Base-by-base conservation (phyloP, 225 moss, liverwort and hornwort genomes). In the Marchantia paleacea region DNA sequence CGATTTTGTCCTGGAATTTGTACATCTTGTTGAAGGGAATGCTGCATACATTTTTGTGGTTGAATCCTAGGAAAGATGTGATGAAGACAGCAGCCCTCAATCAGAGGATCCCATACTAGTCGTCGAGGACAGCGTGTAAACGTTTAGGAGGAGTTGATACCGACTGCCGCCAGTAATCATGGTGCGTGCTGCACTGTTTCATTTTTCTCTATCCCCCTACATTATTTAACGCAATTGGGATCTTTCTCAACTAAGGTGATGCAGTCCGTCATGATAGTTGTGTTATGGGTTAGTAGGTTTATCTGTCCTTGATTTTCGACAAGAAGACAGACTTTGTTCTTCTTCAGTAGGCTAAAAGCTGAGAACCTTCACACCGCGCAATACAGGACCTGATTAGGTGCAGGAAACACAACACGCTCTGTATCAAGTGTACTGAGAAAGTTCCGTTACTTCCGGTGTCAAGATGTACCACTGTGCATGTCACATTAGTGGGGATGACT, bases 11-110 rank as follows among this genome's bases (percentile, higher is more conserved):
- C 20, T 13, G 26, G 75, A 50, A 50, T 48, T 70, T 39, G 39
- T 48, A 71, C 49, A 20, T 49, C 0, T 50, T 39, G 31, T 76
- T 10, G 75, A 31, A 39, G 7, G 22, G 18, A 20, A 22, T 76
- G 19, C 1, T 39, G 10, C 15, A 11, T 76, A 58, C 31, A 22
- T 47, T 55, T 31, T 26, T 13, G 57, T 60, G 55, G 16, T 31
- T 65, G 39, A 8, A n/a, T 25, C 26, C 50, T 51, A 78, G 78
- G 64, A 64, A 78, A 78, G 6, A 51, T 65, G 78, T 65, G 50
- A 78, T 12, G 65, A 26, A 50, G 64, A 15, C 9, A 66, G 50
- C 64, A 65, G 24, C 8, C 50, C 22, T 78, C n/a, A 12, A 50
- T 47, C 47, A 29, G 10, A 61, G 51, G 52, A 24, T 65, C 24